Evolutionary conservation across 2,329 filamentous ascomycete species (phyloP), one percentile per base, ranked within the genome.

Genomic region (Thyridium curvatum): DNA sequence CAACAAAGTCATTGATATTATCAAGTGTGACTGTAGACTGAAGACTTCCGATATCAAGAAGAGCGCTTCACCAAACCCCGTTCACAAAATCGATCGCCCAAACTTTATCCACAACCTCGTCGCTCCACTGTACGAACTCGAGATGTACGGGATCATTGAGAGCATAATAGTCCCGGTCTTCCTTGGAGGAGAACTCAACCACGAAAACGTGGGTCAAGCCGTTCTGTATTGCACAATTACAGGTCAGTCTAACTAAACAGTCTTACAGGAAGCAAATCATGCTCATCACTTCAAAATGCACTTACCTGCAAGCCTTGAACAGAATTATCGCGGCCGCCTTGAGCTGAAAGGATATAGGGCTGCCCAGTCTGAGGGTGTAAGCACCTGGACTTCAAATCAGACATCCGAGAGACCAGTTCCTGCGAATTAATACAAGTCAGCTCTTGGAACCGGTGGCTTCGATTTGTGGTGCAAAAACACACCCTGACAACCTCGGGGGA

Each of bases 281-380:
- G n/a, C n/a, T n/a, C n/a, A 28, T 21, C 14, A 34, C 16, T 13
- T n/a, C 38, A 28, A 26, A 8, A 15, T n/a, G 8, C 3, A 48
- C 60, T 41, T 63, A 84, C 79, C 62, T 81, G 72, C 30, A 69
- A 58, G 8, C 73, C 75, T 54, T 85, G 80, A 0, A 65, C 66
- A 26, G 76, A 82, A 50, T 76, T 81, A 50, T 86, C 76, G 39
- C 60, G 63, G 1, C 82, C 81, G 0, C 79, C 81, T 0, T 68
- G 66, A 13, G 71, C 62, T 0, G 72, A 68, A 40, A 67, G 69
- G 41, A 86, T 76, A 49, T 86, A 86, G 0, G 72, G 72, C 42
- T 73, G 61, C 8, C 77, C 62, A 0, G 76, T 72, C 3, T 62
- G 63, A 10, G 79, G 77, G 44, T 81, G 73, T 3, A 83, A 32